phyloP scores from a whole-genome alignment of 495 filamentous ascomycete genomes.

The Neurospora cerealis region DNA sequence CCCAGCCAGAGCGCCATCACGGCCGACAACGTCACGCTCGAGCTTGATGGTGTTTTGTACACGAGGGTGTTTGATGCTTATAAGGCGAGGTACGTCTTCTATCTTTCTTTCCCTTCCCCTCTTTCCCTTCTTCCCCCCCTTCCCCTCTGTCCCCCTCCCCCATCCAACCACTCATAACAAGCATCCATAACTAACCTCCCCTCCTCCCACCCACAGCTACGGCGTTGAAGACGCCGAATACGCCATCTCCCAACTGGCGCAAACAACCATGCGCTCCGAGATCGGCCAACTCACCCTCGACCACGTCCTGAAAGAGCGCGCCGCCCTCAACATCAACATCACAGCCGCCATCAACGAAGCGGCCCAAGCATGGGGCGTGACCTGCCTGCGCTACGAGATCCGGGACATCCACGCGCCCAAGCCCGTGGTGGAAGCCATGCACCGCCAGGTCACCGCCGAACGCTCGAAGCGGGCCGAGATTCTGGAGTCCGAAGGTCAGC shows the following conservation, averaged over 20 bases:
- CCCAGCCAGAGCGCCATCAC: conserved; percentile 92
- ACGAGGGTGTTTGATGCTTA: conserved; percentile 95
- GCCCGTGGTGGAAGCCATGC: conserved; percentile 91
- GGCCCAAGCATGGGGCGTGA: conserved; percentile 90
- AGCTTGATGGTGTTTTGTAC: conserved; percentile 91
- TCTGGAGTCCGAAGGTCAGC: conserved; percentile 87
- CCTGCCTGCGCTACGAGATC: conserved; percentile 95
- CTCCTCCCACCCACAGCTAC: conserved; percentile 50
- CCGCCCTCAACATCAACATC: conserved; percentile 92
- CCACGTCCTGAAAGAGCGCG: conserved; percentile 93
- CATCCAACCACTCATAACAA: not conserved
- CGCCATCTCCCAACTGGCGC: conserved; percentile 93
- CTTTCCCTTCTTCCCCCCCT: not conserved
- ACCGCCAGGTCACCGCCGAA: conserved; percentile 94
- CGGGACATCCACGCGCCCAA: conserved; percentile 94
- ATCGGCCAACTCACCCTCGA: conserved; percentile 95
- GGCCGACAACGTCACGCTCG: conserved; percentile 93
- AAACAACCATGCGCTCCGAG: conserved; percentile 97
- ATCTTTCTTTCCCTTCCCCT: not conserved
- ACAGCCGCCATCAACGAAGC: conserved; percentile 97
- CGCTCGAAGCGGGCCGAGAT: conserved; percentile 96
- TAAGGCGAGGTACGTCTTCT: conserved; percentile 65
- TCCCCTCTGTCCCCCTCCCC: not conserved
- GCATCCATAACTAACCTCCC: conserved; percentile 3
- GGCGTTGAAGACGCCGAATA: conserved; percentile 98